phyloP scores from a whole-genome alignment of 225 moss, liverwort and hornwort species.

The Asterella californica region DNA sequence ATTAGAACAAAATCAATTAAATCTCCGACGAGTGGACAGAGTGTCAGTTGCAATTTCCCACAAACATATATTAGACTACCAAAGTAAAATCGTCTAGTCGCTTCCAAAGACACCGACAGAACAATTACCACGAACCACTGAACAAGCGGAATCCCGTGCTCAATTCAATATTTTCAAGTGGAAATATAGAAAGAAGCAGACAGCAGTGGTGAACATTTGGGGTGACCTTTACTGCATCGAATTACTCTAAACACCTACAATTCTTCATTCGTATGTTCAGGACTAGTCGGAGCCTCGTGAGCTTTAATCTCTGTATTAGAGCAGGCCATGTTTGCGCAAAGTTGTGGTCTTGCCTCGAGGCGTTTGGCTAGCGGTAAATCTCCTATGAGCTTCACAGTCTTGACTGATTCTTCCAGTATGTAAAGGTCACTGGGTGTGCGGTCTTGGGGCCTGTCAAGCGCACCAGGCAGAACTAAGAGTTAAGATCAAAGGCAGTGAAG shows the following conservation, averaged over 20 bases:
- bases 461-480: background rate
- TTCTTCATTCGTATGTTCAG: background rate
- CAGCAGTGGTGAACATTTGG: no score
- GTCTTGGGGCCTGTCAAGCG: constrained; percentile 31
- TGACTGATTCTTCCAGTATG: constrained; percentile 54
- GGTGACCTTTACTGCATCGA: background rate
- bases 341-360: constrained; percentile 45
- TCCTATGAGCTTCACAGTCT: constrained; percentile 46
- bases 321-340: background rate
- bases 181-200: background rate
- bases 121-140: background rate
- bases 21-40: background rate
- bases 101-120: background rate
- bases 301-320: background rate
- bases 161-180: background rate
- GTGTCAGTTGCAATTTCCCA: background rate
- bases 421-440: constrained; percentile 58
- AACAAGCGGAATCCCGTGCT: background rate
- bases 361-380: constrained; percentile 68
- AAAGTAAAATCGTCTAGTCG: background rate
- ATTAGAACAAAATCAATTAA: background rate
- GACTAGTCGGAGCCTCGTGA: background rate
- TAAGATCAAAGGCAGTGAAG: background rate
- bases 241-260: background rate
- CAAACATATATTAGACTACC: background rate